phyloP scores from a whole-genome alignment of 768 basidiomycete genomes.

The Kwoniella mangroviensis region DNA sequence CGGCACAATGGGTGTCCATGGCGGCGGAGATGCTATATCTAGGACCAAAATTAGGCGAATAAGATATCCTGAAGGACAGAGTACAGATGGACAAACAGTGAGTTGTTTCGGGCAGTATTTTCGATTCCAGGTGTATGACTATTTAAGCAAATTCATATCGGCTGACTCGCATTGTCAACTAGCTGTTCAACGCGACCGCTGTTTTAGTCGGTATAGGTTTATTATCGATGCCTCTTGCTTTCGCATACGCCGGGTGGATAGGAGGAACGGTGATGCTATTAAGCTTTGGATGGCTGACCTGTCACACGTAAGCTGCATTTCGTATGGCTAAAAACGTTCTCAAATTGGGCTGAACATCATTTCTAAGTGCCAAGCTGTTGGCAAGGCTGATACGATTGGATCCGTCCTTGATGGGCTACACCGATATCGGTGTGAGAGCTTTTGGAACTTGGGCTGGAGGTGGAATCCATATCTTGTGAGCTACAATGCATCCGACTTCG shows the following conservation, averaged over 20 bases:
- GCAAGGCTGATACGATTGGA: conserved; percentile 76
- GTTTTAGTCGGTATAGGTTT: conserved; percentile 87
- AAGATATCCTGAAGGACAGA: conserved; percentile 33
- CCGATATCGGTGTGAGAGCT: conserved; percentile 86
- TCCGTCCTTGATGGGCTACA: conserved; percentile 74
- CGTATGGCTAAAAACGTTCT: no score
- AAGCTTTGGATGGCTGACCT: conserved; percentile 77
- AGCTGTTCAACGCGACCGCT: conserved; percentile 89
- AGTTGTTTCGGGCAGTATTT: conserved; percentile 1
- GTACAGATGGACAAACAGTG: conserved; percentile 55
- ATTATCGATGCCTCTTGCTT: conserved; percentile 86
- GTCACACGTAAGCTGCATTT: conserved; percentile 74
- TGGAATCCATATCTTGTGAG: conserved; percentile 49
- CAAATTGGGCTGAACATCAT: not conserved
- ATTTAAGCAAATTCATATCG: not conserved
- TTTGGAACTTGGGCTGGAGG: conserved; percentile 75
- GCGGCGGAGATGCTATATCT: not conserved
- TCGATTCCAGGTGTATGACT: not conserved
- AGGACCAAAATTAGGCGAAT: not conserved
- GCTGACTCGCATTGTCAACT: not conserved
- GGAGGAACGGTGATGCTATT: conserved; percentile 74
- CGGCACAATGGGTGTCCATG: not conserved
- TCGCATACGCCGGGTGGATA: conserved; percentile 88
- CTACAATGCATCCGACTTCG: no score
- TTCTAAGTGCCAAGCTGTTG: conserved; percentile 77